Evolutionary conservation across 441 rosid genomes (phyloP), one percentile per base, ranked within the genome.

Genomic region (Manihot esculenta): DNA sequence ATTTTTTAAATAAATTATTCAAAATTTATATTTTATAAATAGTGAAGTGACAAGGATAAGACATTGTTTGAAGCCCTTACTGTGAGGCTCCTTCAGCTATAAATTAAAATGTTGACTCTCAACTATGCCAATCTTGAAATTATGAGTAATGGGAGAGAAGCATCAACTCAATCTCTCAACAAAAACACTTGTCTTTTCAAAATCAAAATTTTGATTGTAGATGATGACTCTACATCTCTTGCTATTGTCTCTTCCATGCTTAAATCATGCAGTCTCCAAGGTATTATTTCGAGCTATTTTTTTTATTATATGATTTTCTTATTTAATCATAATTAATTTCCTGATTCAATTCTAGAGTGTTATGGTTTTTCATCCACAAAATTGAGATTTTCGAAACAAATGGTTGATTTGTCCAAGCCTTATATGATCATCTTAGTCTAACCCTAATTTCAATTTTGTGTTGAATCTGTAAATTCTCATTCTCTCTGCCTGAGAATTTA

Each of bases 211-310:
- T 53, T 88, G 77, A 77, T 88, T 21, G 92, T 89, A 53, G 94
- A 92, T 54, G 92, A 89, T 71, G 92, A 92, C 80, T 71, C 82
- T 47, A 69, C 83, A 8, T 76, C 83, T 62, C 87, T 87, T 21
- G 14, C 72, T 11, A 21, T 85, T 30, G 76, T 84, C 42, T 70
- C 89, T 20, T 78, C 82, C 4, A 79, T 75, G 84, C 86, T 91
- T 27, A 77, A 62, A 62, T 58, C 53, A 6, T 82, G 76, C 48
- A 50, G 69, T 35, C 72, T 75, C 30, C 72, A 74, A 86, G 94
- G 97, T 89, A 81, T 48, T 35, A 18, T 33, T 17, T 14, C 33
- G 1, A 4, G 33, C 1, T 30, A 5, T 63, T 26, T 42, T 53
- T 2, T 23, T 11, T 51, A 33, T 6, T 26, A 47, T 48, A 14